Base-by-base conservation (phyloP, 345 rosid genomes). In the Linum usitatissimum region DNA sequence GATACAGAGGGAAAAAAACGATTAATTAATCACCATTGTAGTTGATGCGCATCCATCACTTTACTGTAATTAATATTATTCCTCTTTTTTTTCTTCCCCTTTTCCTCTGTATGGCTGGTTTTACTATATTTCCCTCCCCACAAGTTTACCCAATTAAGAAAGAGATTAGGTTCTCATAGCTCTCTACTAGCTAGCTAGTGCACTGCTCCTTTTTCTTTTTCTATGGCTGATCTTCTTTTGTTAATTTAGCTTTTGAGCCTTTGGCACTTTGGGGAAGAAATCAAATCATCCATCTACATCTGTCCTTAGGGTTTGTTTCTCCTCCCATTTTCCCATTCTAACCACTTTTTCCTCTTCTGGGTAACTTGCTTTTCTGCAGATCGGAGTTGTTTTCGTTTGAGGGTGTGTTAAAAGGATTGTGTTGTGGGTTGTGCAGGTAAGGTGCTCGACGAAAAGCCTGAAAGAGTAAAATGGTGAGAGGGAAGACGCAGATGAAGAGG, bases 401-500 rank as follows among this genome's bases (percentile, higher is more conserved):
- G 5, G 51, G 51, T 23, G 28, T 23, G 49, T 9, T 14, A 4
- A 13, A 6, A 23, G 28, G 28, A 23, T 45, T 45, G 5, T 10
- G 51, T 10, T 15, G 2, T 45, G 51, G 51, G 3, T 13, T 45
- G 15, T 5, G 51, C 51, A 10, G 51, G 15, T 45, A 2, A 45
- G 51, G 51, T 45, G 51, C 1, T 45, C 51, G 51, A 45, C 51
- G 51, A 18, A 10, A 19, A 19, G 28, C 3, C 7, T 18, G 30
- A 19, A 28, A 23, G 28, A 23, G 28, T 2, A 55, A 55, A 28
- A 55, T 55, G 59, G 59, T 55, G 59, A 55, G 59, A 55, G 59
- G 59, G 59, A 55, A 55, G 59, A 55, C 59, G 6, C 59, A 55
- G 59, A 55, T 55, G 59, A 55, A 55, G 59, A 55, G 59, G 18